Evolutionary conservation across 2,329 filamentous ascomycete genomes (phyloP), one percentile per base, ranked within the genome.

Genomic region (Zasmidium citrigriseum): DNA sequence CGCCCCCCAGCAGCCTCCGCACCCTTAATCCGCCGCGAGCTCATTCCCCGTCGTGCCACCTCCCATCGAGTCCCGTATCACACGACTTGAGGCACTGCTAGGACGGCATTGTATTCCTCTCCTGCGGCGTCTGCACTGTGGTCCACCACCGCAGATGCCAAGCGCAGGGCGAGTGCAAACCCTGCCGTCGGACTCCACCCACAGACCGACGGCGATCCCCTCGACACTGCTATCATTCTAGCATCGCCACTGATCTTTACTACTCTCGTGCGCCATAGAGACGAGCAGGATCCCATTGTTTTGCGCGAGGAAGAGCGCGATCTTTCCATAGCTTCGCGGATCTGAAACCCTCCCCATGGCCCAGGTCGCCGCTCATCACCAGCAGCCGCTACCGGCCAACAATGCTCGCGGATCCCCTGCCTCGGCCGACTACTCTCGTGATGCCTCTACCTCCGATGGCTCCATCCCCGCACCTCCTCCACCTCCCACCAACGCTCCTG

Each of bases 401-500:
- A 64, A 64, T 60, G 38, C 59, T 38, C 64, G 64, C 24, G 69
- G 67, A 61, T 70, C 70, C 23, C 70, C 68, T 51, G 65, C 67
- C 14, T 69, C 68, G 5, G 62, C 47, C 54, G 69, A 70, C 57
- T 68, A 70, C 62, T 64, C 61, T 34, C 69, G 67, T 51, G 68
- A 69, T 61, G 61, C 64, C 23, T 68, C 70, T 10, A 63, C 63
- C 20, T 68, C 69, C 18, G 68, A 69, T 71, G 71, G 64, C 62
- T 69, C 66, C 14, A 61, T 67, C 44, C 67, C 77, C 58, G 68
- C 72, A 61, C 70, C 78, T 72, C 72, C 76, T 71, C 65, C 75
- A 69, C 53, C 63, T 71, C 65, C 75, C 69, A 52, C 62, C 77
- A 74, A 79, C 41, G 71, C 77, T 60, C 72, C 77, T 69, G 70